Evolutionary conservation across 2,329 filamentous ascomycete species (phyloP).

Genomic region (Penicillium sp.): DNA sequence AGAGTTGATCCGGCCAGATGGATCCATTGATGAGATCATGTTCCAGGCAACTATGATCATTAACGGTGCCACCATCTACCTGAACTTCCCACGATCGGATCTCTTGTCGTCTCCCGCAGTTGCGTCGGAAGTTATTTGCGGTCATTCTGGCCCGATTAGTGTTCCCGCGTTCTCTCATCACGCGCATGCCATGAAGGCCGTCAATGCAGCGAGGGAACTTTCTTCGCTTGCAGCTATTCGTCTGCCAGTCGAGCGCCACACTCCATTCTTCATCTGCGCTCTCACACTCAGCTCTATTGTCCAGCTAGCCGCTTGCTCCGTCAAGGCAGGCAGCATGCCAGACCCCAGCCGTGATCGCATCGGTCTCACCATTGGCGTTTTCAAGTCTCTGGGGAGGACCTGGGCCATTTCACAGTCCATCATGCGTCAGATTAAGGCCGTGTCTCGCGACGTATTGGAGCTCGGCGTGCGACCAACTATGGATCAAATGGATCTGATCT

Average conservation of each 20-base stretch:
- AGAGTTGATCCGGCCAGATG: slow-evolving; percentile 67
- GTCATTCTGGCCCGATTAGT: slow-evolving; percentile 39
- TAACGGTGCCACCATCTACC: slow-evolving; percentile 63
- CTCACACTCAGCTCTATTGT: slow-evolving; percentile 77
- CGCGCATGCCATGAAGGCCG: slow-evolving; percentile 73
- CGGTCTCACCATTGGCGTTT: slow-evolving; percentile 73
- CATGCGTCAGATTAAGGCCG: slow-evolving; percentile 70
- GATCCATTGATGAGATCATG: slow-evolving; percentile 81
- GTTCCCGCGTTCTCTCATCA: slow-evolving; percentile 43
- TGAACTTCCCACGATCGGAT: slow-evolving; percentile 78
- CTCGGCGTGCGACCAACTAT: slow-evolving; percentile 39
- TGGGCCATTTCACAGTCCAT: slow-evolving; percentile 73
- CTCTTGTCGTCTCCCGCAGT: slow-evolving; percentile 57
- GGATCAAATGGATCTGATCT: slow-evolving; percentile 36
- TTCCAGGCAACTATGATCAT: slow-evolving; percentile 87
- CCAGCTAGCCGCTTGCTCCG: slow-evolving; percentile 75
- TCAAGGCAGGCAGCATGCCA: slow-evolving; percentile 57
- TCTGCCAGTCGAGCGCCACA: slow-evolving; percentile 67
- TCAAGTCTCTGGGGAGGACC: slow-evolving; percentile 66
- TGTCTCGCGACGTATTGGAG: slow-evolving; percentile 71
- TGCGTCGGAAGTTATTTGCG: slow-evolving; percentile 51
- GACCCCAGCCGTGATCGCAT: slow-evolving; percentile 66
- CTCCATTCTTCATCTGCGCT: slow-evolving; percentile 80
- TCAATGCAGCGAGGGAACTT: slow-evolving; percentile 76
- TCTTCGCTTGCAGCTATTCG: slow-evolving; percentile 67